Percentiles rank a stretch among this genome's conserved stretches.
These are phyloP conservation scores for Vitellaria paradoxa DNA, from an alignment of 179 eudicot species.

Conservation along the genomic window DNA sequence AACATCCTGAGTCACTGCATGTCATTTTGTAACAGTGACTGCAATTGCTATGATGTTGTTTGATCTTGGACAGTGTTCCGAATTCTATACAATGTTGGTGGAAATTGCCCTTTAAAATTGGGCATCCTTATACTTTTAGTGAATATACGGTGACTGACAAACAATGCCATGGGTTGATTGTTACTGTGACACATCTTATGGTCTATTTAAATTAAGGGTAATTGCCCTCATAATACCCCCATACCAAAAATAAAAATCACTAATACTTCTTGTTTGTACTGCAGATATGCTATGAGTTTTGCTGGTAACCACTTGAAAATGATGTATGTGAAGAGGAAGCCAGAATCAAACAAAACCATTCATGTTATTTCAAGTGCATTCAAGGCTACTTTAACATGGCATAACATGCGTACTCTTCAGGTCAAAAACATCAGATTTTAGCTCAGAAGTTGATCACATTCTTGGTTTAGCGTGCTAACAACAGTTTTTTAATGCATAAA, in stretches of 20 bases:
- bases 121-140: no score
- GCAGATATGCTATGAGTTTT: conserved; percentile 93
- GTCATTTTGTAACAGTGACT: no score
- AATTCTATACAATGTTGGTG: no score
- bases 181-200: no score
- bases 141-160: no score
- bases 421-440: conserved; percentile 29
- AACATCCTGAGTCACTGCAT: no score
- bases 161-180: no score
- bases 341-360: conserved; percentile 70
- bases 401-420: conserved; percentile 95
- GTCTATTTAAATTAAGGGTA: no score
- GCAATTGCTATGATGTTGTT: no score
- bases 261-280: conserved; percentile 5
- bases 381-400: conserved; percentile 90
- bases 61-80: no score
- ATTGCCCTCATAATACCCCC: neutral
- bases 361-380: conserved; percentile 90
- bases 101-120: no score
- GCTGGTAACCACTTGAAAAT: conserved; percentile 80
- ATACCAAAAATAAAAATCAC: no score
- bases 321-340: conserved; percentile 72
- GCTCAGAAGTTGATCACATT: neutral
- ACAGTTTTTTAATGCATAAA: conserved; percentile 14
- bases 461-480: neutral